These are phyloP conservation scores for Rutstroemia sp. DNA, from an alignment of 2,329 filamentous ascomycete genomes.

Conservation along the genomic window DNA sequence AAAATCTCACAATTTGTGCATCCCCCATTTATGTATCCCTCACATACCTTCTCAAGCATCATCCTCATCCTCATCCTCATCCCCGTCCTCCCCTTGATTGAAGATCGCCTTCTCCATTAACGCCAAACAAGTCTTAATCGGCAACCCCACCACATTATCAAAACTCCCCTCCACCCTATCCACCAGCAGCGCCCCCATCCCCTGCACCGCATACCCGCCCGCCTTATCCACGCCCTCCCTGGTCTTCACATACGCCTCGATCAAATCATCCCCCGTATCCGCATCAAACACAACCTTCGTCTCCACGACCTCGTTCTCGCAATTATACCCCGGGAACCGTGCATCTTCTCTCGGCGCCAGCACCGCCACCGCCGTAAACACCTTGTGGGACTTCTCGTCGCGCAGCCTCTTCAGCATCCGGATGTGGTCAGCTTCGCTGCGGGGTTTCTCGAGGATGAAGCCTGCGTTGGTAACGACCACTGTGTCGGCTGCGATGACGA, in stretches of 20 bases:
- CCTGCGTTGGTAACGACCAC: slow-evolving; percentile 73
- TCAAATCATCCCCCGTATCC: slow-evolving; percentile 73
- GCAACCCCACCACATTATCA: slow-evolving; percentile 92
- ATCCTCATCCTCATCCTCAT: slow-evolving; percentile 1
- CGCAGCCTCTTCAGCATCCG: slow-evolving; percentile 76
- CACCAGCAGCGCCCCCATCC: slow-evolving; percentile 76
- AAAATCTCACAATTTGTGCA: no score
- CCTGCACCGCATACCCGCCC: slow-evolving; percentile 91
- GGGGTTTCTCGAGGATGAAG: slow-evolving; percentile 83
- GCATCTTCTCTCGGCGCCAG: slow-evolving; percentile 77
- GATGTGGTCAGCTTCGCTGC: slow-evolving; percentile 72
- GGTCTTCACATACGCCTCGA: slow-evolving; percentile 72
- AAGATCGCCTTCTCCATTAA: slow-evolving; percentile 85
- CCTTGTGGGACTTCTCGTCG: slow-evolving; percentile 70
- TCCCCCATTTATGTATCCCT: neutral
- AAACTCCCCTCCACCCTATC: slow-evolving; percentile 83
- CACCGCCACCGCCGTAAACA: slow-evolving; percentile 79
- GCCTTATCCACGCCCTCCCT: slow-evolving; percentile 94
- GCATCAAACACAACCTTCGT: slow-evolving; percentile 82
- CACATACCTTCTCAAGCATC: neutral
- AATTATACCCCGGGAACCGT: slow-evolving; percentile 74
- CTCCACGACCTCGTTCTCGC: slow-evolving; percentile 79
- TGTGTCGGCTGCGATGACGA: slow-evolving; percentile 88
- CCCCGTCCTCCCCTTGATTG: slow-evolving; percentile 55
- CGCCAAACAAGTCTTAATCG: slow-evolving; percentile 67